Evolutionary conservation across 208 protist species (phyloP), one percentile per base, ranked within the genome.

Genomic region (Trichomonas vaginalis): DNA sequence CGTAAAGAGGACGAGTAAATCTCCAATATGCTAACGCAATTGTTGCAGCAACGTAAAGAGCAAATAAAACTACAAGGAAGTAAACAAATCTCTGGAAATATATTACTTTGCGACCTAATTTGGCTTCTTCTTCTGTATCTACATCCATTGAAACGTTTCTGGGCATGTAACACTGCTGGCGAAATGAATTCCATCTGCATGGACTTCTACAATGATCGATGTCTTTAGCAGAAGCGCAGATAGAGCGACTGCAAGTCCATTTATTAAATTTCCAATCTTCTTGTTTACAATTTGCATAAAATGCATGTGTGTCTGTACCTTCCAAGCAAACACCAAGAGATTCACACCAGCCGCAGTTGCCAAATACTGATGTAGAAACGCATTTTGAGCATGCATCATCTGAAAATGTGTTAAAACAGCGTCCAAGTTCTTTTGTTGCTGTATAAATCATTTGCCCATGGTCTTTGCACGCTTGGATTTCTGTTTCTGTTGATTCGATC

Each of bases 361-460:
- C 37, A n/a, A n/a, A 45, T 6, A 21, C 39, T 32, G 23, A n/a
- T 17, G 23, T 88, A 35, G 82, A 88, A 47, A 88, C 82, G 40
- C 82, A 88, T 88, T 88, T 88, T 48, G 35, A n/a, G 40, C 82
- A 88, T n/a, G n/a, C 82, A 48, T 88, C 82, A 48, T 88, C 82
- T n/a, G 82, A 47, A 47, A 47, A 88, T 45, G 37, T n/a, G 12
- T 45, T 47, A 40, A 88, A 88, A 32, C 82, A 88, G 37, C 40
- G 9, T 9, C 82, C 82, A 17, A 88, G 79, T 83, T 83, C 37
- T 42, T 83, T 83, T 37, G 79, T 45, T 6, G 27, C 37, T 45
- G 79, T 42, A 10, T 17, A 10, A 42, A 83, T 42, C 27, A 83
- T 83, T 83, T 37, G 37, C 0, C 37, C 37, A 35, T 37, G 37